phyloP scores from a whole-genome alignment of 768 basidiomycete species.

The Mycena polygramma region DNA sequence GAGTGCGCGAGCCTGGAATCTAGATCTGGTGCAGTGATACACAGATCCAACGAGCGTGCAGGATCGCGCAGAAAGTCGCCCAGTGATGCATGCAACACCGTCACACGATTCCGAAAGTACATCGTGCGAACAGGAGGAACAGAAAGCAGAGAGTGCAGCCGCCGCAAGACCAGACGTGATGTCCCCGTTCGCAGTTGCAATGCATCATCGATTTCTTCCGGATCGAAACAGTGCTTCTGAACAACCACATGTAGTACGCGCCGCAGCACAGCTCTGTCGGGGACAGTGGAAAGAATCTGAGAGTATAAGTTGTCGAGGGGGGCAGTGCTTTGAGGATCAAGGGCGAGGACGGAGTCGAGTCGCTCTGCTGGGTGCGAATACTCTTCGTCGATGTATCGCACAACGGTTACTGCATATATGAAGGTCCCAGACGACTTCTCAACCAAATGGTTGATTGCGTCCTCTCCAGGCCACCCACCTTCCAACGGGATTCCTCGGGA shows the following conservation, averaged over 20 bases:
- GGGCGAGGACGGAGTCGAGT: not conserved
- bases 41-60: not conserved
- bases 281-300: not conserved
- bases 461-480: not conserved
- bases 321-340: not conserved
- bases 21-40: not conserved
- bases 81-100: constrained; percentile 6
- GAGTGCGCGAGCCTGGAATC: not conserved
- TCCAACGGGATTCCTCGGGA: not conserved
- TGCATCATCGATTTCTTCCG: constrained; percentile 21
- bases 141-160: constrained; percentile 12
- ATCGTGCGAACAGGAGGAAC: constrained; percentile 1
- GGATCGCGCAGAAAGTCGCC: constrained; percentile 15
- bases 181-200: constrained; percentile 7
- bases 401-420: not conserved
- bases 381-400: not conserved
- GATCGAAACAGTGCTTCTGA: not conserved
- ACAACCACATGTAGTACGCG: constrained; percentile 11
- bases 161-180: constrained; percentile 8
- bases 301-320: not conserved
- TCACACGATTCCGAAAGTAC: not conserved
- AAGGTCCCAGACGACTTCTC: not conserved
- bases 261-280: not conserved
- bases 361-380: not conserved
- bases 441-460: not conserved